Conservation (phyloP, 306 rosid genomes). For the Echinosophora koreensis region DNA sequence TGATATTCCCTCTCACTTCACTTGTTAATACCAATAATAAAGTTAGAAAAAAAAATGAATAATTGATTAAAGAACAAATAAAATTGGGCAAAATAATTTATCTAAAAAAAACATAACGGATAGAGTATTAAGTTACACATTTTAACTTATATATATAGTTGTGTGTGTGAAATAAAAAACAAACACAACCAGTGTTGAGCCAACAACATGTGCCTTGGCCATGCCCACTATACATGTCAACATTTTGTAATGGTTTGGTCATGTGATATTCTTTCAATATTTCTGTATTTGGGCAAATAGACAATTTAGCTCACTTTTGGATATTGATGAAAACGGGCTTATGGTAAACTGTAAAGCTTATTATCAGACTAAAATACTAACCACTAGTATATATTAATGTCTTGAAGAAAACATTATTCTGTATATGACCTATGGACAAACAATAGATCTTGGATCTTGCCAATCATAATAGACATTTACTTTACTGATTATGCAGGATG, state of each 20-base stretch:
- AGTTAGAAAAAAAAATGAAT: too few relatives aligned
- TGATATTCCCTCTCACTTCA: too few relatives aligned
- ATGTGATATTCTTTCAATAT: too few relatives aligned
- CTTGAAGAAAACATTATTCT: slow-evolving; percentile 16
- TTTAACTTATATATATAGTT: too few relatives aligned
- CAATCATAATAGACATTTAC: slow-evolving; percentile 1
- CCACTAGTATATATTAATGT: background rate
- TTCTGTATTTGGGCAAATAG: background rate
- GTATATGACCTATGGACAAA: background rate
- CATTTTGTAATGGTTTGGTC: background rate
- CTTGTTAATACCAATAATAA: too few relatives aligned
- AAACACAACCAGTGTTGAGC: background rate
- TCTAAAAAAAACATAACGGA: too few relatives aligned
- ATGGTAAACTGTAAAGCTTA: background rate
- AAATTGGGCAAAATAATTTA: too few relatives aligned
- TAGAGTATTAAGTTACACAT: background rate
- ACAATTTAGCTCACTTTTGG: background rate
- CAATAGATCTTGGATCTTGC: slow-evolving; percentile 46
- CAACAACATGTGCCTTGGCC: background rate
- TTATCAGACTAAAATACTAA: slow-evolving; percentile 3
- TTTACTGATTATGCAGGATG: slow-evolving; percentile 12
- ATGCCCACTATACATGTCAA: background rate
- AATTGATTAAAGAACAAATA: too few relatives aligned
- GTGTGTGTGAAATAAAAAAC: background rate
- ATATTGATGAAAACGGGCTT: background rate